phyloP scores from a whole-genome alignment of 2,329 filamentous ascomycete species.

The Nothophoma quercina region DNA sequence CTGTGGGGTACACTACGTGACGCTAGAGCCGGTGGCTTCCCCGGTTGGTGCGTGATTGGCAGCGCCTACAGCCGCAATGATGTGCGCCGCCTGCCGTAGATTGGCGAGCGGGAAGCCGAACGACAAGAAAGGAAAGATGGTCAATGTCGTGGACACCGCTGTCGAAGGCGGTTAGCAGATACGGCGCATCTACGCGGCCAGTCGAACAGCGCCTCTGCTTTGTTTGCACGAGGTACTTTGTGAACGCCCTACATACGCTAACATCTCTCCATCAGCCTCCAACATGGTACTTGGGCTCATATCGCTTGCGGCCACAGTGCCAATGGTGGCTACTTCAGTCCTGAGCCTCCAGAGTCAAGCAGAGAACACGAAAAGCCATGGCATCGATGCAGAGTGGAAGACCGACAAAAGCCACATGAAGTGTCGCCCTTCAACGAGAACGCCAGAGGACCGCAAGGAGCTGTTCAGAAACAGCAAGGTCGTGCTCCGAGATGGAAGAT shows the following conservation, averaged over 20 bases:
- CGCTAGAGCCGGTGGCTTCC: constrained; percentile 4
- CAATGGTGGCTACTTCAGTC: constrained; percentile 30
- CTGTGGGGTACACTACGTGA: not conserved
- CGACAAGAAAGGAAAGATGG: not conserved
- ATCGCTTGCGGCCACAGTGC: constrained; percentile 23
- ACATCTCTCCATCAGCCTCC: not conserved
- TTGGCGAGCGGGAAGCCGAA: constrained; percentile 16
- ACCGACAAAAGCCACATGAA: constrained; percentile 31
- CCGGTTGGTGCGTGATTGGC: constrained; percentile 7
- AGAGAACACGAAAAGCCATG: constrained; percentile 25
- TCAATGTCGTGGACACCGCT: not conserved
- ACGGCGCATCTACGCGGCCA: not conserved
- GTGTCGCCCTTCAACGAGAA: constrained; percentile 25
- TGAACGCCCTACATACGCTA: no score
- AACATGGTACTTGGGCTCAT: constrained; percentile 17
- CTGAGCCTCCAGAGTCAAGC: constrained; percentile 30
- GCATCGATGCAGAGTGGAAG: constrained; percentile 27
- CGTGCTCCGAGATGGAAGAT: constrained; percentile 24
- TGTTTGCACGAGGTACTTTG: not conserved
- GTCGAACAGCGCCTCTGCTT: not conserved
- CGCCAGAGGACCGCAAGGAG: constrained; percentile 27
- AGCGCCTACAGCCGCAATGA: constrained; percentile 19
- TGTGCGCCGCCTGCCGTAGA: constrained; percentile 11
- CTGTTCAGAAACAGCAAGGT: constrained; percentile 24
- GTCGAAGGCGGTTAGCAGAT: not conserved